phyloP scores from a whole-genome alignment of 257 asterid species.

The Petunia axillaris region DNA sequence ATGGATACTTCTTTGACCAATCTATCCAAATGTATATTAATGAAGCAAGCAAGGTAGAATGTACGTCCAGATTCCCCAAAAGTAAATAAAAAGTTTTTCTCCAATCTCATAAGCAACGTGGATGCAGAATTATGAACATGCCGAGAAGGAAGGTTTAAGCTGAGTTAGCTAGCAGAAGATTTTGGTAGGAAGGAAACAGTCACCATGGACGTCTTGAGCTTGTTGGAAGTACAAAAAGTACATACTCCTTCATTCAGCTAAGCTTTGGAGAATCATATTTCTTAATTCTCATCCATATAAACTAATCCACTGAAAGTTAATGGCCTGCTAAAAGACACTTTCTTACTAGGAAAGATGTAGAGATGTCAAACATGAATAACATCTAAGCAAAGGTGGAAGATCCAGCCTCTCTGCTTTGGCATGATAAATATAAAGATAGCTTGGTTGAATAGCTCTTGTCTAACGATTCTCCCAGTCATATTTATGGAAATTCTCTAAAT shows the following conservation, averaged over 20 bases:
- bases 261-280: background rate
- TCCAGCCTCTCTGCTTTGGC: background rate
- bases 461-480: background rate
- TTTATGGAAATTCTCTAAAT: background rate
- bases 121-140: slow-evolving; percentile 7
- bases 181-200: background rate
- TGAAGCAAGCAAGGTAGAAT: background rate
- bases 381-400: background rate
- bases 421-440: background rate
- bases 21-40: background rate
- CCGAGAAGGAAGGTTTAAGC: background rate
- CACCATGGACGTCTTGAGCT: background rate
- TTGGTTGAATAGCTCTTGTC: slow-evolving; percentile 2
- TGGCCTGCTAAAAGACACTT: background rate
- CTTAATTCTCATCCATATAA: background rate
- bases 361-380: background rate
- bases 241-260: background rate
- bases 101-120: background rate
- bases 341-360: background rate
- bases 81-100: background rate
- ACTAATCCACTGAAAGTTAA: background rate
- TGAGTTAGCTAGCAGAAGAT: background rate
- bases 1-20: background rate
- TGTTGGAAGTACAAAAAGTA: background rate
- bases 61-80: background rate